A percentile compares a stretch with the other conserved stretches of the same genome.
These are phyloP conservation scores for Pogostemon cablin DNA, from an alignment of 257 asterid species.

Conservation along the genomic window DNA sequence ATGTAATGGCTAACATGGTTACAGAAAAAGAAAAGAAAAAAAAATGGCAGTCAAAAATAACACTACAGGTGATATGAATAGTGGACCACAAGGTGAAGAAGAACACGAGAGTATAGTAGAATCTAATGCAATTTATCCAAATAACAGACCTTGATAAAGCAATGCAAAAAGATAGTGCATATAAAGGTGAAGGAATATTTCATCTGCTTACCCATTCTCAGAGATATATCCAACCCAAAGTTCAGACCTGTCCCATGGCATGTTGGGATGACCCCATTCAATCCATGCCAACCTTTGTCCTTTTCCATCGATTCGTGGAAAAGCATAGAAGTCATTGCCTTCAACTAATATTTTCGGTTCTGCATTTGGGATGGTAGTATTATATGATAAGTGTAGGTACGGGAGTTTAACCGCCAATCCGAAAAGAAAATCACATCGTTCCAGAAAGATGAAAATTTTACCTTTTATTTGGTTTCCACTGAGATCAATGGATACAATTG, in stretches of 20 bases:
- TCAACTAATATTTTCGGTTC: slow-evolving; percentile 71
- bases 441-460: slow-evolving; percentile 34
- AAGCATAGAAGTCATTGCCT: slow-evolving; percentile 92
- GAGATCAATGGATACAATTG: slow-evolving; percentile 74
- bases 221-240: slow-evolving; percentile 96
- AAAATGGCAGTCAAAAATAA: neutral
- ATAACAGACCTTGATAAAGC: slow-evolving; percentile 23
- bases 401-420: slow-evolving; percentile 5
- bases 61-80: neutral
- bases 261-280: slow-evolving; percentile 96
- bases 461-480: slow-evolving; percentile 50
- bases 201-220: slow-evolving; percentile 68
- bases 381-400: neutral
- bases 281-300: slow-evolving; percentile 96
- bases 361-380: slow-evolving; percentile 40
- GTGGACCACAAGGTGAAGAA: slow-evolving; percentile 17
- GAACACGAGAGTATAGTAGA: slow-evolving; percentile 7
- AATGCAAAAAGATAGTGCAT: slow-evolving; percentile 16
- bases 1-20: neutral
- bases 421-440: neutral
- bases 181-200: neutral
- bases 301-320: slow-evolving; percentile 80
- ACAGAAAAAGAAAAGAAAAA: neutral
- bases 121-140: neutral
- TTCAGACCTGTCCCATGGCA: slow-evolving; percentile 99